Percentiles rank a stretch among this genome's conserved stretches.
phyloP scores from a whole-genome alignment of 139 green algal genomes.

The Picochlorum sp. region DNA sequence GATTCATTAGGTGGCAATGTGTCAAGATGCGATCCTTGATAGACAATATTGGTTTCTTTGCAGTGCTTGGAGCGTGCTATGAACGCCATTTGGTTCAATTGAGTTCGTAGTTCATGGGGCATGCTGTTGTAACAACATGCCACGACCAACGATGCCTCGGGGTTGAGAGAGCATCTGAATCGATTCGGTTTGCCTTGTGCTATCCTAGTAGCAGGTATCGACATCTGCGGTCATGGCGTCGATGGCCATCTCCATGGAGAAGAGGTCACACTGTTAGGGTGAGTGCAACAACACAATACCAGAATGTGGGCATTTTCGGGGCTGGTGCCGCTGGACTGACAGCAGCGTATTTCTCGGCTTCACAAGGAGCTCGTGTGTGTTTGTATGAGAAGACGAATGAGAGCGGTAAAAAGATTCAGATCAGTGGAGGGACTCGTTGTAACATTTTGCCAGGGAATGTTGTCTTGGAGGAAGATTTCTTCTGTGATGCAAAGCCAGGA shows the following conservation, averaged over 20 bases:
- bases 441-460: conserved; percentile 68
- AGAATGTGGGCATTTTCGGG: conserved; percentile 36
- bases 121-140: no score
- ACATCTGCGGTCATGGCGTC: no score
- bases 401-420: conserved; percentile 81
- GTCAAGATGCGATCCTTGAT: not conserved
- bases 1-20: not conserved
- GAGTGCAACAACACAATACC: not conserved
- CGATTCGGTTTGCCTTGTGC: no score
- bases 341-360: conserved; percentile 54
- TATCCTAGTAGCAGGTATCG: no score
- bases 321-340: conserved; percentile 53
- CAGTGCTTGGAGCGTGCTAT: no score
- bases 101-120: no score
- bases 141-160: no score
- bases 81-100: no score
- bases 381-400: conserved; percentile 63
- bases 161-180: no score
- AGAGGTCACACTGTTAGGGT: not conserved
- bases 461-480: conserved; percentile 69
- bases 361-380: conserved; percentile 30
- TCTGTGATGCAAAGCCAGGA: conserved; percentile 24
- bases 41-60: no score
- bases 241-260: not conserved
- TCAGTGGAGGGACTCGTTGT: conserved; percentile 73